These are phyloP conservation scores for Penicillium sumatraense DNA, from an alignment of 2,329 filamentous ascomycete species.

Conservation along the genomic window DNA sequence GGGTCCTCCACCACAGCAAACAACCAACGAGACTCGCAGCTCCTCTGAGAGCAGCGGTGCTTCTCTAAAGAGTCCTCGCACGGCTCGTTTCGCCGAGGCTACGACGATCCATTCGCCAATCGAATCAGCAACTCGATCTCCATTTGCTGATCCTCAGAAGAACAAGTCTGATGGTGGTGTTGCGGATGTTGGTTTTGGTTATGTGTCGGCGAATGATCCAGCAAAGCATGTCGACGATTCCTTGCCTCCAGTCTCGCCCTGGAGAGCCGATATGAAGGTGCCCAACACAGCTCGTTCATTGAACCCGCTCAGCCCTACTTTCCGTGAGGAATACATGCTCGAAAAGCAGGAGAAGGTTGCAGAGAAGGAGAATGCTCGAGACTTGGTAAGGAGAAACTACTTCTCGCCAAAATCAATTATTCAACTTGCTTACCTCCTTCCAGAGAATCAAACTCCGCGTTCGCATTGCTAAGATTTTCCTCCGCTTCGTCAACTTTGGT, in stretches of 20 bases:
- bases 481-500: slow-evolving; percentile 95
- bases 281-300: slow-evolving; percentile 78
- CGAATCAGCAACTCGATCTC: slow-evolving; percentile 51
- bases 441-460: slow-evolving; percentile 93
- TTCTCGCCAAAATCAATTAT: neutral
- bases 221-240: slow-evolving; percentile 55
- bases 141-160: slow-evolving; percentile 58
- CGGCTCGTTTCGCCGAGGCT: slow-evolving; percentile 68
- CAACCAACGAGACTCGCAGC: slow-evolving; percentile 30
- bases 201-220: slow-evolving; percentile 67
- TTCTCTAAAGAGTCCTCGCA: slow-evolving; percentile 58
- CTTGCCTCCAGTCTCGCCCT: slow-evolving; percentile 73
- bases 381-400: slow-evolving; percentile 70
- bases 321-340: slow-evolving; percentile 81
- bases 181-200: slow-evolving; percentile 90
- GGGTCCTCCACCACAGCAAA: slow-evolving; percentile 32
- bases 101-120: slow-evolving; percentile 67
- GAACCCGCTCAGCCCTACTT: slow-evolving; percentile 88
- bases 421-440: slow-evolving; percentile 41
- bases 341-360: slow-evolving; percentile 83
- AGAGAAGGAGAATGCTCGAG: slow-evolving; percentile 83
- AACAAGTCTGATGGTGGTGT: slow-evolving; percentile 57
- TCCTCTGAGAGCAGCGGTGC: slow-evolving; percentile 38
- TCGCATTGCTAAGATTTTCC: slow-evolving; percentile 88
- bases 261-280: slow-evolving; percentile 88